These are phyloP conservation scores for Diaporthe helianthi DNA, from an alignment of 2,329 filamentous ascomycete genomes.

Conservation along the genomic window DNA sequence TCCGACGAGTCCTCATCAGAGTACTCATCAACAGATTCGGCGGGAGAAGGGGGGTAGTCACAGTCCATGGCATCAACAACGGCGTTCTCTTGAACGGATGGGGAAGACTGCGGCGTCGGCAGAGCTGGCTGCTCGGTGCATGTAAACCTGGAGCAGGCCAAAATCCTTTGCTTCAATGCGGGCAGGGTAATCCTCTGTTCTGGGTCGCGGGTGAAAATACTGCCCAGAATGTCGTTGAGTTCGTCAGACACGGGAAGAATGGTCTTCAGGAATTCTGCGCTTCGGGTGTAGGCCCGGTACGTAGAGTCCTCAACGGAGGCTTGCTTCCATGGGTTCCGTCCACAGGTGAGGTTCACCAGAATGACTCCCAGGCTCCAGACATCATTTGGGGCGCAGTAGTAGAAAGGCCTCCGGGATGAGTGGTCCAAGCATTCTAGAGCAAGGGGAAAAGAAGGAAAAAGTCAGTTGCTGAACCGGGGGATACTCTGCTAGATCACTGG, in stretches of 20 bases:
- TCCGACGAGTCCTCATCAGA: slow-evolving; percentile 42
- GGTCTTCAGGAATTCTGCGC: slow-evolving; percentile 85
- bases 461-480: slow-evolving; percentile 41
- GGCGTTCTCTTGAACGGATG: slow-evolving; percentile 59
- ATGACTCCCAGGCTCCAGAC: slow-evolving; percentile 99
- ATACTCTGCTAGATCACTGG: slow-evolving; percentile 13
- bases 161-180: slow-evolving; percentile 79
- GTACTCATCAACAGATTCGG: slow-evolving; percentile 47
- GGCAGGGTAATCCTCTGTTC: slow-evolving; percentile 80
- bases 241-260: slow-evolving; percentile 92
- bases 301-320: slow-evolving; percentile 93
- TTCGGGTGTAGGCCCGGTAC: slow-evolving; percentile 88
- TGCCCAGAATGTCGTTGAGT: slow-evolving; percentile 83
- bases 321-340: slow-evolving; percentile 98
- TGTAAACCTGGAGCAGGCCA: slow-evolving; percentile 79
- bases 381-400: slow-evolving; percentile 93
- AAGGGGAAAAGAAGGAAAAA: slow-evolving; percentile 38
- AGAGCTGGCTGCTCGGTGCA: slow-evolving; percentile 54
- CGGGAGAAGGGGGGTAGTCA: slow-evolving; percentile 56
- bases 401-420: slow-evolving; percentile 75
- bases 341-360: slow-evolving; percentile 95
- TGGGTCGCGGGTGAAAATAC: slow-evolving; percentile 88
- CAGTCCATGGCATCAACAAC: slow-evolving; percentile 52
- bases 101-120: slow-evolving; percentile 51
- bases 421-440: slow-evolving; percentile 85